phyloP scores from a whole-genome alignment of 2,329 filamentous ascomycete species.

The Xenosphaeropsis pyriputrescens region DNA sequence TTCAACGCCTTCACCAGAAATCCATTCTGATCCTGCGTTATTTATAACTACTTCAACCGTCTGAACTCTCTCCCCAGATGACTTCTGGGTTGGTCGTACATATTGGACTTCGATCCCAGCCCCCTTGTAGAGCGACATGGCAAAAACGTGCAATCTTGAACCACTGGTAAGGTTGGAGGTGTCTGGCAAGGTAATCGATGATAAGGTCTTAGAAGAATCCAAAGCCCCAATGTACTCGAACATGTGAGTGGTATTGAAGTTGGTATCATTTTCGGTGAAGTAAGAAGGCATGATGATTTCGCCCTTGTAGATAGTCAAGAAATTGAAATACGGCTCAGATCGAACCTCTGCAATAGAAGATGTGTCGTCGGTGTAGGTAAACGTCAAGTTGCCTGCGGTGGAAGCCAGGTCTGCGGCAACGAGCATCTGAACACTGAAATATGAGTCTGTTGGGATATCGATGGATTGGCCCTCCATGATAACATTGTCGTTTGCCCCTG shows the following conservation, averaged over 20 bases:
- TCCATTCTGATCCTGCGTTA: slow-evolving; percentile 17
- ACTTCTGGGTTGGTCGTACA: slow-evolving; percentile 26
- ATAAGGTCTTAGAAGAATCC: slow-evolving; percentile 21
- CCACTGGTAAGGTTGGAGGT: slow-evolving; percentile 19
- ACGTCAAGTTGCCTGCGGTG: slow-evolving; percentile 22
- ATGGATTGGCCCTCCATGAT: slow-evolving; percentile 24
- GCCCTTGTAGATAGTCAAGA: slow-evolving; percentile 26
- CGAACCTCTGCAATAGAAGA: slow-evolving; percentile 24
- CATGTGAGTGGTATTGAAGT: slow-evolving; percentile 26
- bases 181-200: slow-evolving; percentile 22
- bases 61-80: slow-evolving; percentile 19
- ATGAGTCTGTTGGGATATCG: slow-evolving; percentile 10
- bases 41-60: slow-evolving; percentile 23
- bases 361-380: slow-evolving; percentile 24
- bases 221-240: slow-evolving; percentile 25
- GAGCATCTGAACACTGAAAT: slow-evolving; percentile 26
- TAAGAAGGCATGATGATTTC: slow-evolving; percentile 26
- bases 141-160: slow-evolving; percentile 23
- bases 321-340: slow-evolving; percentile 25
- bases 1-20: slow-evolving; percentile 9
- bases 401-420: slow-evolving; percentile 22
- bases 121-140: slow-evolving; percentile 20
- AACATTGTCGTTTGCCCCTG: slow-evolving; percentile 22
- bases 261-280: slow-evolving; percentile 21
- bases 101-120: slow-evolving; percentile 19